Conservation (phyloP, 345 rosid species). For the Citrus sinensis region DNA sequence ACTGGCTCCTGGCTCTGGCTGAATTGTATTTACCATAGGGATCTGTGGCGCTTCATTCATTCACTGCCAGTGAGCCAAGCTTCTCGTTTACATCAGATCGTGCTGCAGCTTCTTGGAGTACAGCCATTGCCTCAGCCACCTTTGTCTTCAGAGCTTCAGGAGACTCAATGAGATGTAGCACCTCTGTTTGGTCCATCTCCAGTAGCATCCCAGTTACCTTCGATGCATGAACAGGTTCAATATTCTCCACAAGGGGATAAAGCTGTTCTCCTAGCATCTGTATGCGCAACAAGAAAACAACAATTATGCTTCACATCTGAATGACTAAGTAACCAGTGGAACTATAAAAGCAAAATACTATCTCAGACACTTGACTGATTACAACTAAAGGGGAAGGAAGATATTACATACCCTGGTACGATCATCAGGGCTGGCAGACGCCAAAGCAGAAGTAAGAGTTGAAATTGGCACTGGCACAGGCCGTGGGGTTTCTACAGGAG, state of each 20-base stretch:
- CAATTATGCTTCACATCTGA: too few species aligned
- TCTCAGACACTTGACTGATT: neutral
- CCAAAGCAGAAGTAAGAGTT: constrained; percentile 54
- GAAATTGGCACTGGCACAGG: constrained; percentile 32
- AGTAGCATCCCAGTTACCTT: constrained; percentile 80
- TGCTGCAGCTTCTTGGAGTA: constrained; percentile 39
- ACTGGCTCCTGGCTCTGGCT: neutral
- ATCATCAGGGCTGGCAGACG: constrained; percentile 40
- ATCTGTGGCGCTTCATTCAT: constrained; percentile 6
- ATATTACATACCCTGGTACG: constrained; percentile 29
- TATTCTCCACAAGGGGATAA: constrained; percentile 56
- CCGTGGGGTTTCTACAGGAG: constrained; percentile 25
- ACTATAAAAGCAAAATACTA: too few species aligned
- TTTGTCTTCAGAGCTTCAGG: constrained; percentile 65
- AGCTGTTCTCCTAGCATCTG: constrained; percentile 82
- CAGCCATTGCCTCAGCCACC: constrained; percentile 67
- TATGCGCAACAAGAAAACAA: neutral
- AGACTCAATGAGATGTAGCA: constrained; percentile 65
- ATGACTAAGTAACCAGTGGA: neutral
- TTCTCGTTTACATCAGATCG: constrained; percentile 33
- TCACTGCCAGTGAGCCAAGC: constrained; percentile 25
- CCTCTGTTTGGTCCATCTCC: constrained; percentile 80
- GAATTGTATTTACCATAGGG: neutral
- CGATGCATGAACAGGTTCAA: constrained; percentile 49
- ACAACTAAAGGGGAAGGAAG: neutral